Evolutionary conservation across 805 yeast species (phyloP).

Genomic region (Cyberlindnera petersonii): DNA sequence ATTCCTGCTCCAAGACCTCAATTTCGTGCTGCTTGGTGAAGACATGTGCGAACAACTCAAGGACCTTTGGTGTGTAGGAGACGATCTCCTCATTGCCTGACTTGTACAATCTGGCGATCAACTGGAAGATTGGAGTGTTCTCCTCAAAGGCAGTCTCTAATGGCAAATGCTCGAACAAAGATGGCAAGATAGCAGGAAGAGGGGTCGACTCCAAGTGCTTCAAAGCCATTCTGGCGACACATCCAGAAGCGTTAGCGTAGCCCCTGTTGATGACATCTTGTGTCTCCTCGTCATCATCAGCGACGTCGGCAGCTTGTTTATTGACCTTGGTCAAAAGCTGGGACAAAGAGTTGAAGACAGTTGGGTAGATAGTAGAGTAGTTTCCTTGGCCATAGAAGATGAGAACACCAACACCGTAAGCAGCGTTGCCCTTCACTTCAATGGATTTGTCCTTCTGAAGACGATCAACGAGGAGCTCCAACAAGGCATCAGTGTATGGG

Average conservation of each 20-base stretch:
- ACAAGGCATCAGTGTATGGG: conserved; percentile 65
- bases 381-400: conserved; percentile 39
- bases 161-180: conserved; percentile 74
- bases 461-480: conserved; percentile 64
- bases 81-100: conserved; percentile 53
- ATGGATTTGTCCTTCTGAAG: conserved; percentile 72
- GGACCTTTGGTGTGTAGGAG: conserved; percentile 53
- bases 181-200: conserved; percentile 69
- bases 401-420: conserved; percentile 89
- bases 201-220: conserved; percentile 73
- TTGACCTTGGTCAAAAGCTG: conserved; percentile 77
- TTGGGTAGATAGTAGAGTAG: conserved; percentile 59
- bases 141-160: conserved; percentile 87
- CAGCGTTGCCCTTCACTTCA: conserved; percentile 92
- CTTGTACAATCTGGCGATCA: conserved; percentile 70
- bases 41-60: conserved; percentile 64
- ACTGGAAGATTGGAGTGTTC: conserved; percentile 82
- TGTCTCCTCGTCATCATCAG: conserved; percentile 69
- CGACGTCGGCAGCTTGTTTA: conserved; percentile 51
- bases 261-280: conserved; percentile 78
- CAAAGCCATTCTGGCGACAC: conserved; percentile 88
- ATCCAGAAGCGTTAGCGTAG: conserved; percentile 93
- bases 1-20: conserved; percentile 61
- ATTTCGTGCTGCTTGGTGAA: conserved; percentile 75
- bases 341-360: conserved; percentile 62